phyloP scores from a whole-genome alignment of 352 stramenopile species.

The Globisporangium yorkense region DNA sequence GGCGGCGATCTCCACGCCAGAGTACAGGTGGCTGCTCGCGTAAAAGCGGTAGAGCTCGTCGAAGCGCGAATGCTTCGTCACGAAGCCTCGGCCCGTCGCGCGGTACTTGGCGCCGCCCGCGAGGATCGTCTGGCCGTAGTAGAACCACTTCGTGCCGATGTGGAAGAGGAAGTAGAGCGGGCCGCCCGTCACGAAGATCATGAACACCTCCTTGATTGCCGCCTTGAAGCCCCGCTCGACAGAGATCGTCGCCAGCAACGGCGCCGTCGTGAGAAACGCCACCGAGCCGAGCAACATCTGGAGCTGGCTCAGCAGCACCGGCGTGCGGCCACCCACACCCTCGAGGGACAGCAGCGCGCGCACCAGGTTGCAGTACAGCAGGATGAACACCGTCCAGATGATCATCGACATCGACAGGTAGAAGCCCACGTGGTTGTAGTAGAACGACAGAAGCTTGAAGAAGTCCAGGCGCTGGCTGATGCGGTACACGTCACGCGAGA shows the following conservation, averaged over 20 bases:
- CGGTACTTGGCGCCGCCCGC: conserved; percentile 98
- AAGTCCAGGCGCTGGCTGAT: conserved; percentile 97
- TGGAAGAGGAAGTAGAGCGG: conserved; percentile 99
- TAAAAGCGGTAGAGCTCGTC: conserved; percentile 99
- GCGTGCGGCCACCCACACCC: conserved; percentile 86
- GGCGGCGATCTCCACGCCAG: conserved; percentile 89
- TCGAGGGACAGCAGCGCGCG: conserved; percentile 92
- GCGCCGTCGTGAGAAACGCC: conserved; percentile 96
- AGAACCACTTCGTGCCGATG: conserved; percentile 99
- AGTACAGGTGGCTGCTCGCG: conserved; percentile 96
- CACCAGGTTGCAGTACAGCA: conserved; percentile 96
- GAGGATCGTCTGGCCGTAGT: conserved; percentile 98
- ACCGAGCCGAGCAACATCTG: conserved; percentile 96
- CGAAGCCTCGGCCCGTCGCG: conserved; percentile 96
- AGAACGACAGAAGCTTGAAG: conserved; percentile 97
- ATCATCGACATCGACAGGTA: conserved; percentile 98
- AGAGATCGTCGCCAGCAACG: conserved; percentile 95
- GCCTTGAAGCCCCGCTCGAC: conserved; percentile 97
- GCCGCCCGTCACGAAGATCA: conserved; percentile 96
- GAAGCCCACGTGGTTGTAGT: conserved; percentile 99
- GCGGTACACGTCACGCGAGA: conserved; percentile 97
- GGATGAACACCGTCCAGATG: conserved; percentile 96
- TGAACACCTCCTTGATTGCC: conserved; percentile 89
- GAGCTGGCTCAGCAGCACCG: conserved; percentile 92
- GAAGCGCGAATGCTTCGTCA: conserved; percentile 97